Evolutionary conservation across 441 rosid species (phyloP).

Genomic region (Kokia cookei): DNA sequence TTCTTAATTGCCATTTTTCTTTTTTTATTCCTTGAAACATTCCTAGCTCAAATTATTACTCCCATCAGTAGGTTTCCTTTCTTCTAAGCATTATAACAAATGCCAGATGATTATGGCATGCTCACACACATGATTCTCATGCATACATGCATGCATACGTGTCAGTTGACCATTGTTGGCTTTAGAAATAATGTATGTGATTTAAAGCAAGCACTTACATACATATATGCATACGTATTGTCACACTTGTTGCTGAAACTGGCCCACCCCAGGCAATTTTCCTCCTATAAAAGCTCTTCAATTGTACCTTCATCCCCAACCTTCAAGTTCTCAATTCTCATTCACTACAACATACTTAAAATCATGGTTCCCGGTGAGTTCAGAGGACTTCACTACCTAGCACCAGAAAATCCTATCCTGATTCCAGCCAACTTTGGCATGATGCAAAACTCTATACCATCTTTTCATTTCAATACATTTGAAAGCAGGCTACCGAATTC

Average conservation of each 20-base stretch:
- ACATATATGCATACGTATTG: conserved; percentile 12
- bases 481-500: conserved; percentile 33
- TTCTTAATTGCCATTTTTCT: conserved; percentile 8
- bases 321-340: conserved; percentile 16
- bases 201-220: conserved; percentile 5
- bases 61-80: conserved; percentile 22
- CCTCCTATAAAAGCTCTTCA: conserved; percentile 51
- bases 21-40: conserved; percentile 6
- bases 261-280: conserved; percentile 27
- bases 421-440: conserved; percentile 31
- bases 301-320: conserved; percentile 21
- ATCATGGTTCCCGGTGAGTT: conserved; percentile 53
- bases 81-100: conserved; percentile 17
- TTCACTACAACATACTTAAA: conserved; percentile 13
- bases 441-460: conserved; percentile 24
- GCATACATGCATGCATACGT: neutral
- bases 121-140: neutral
- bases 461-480: conserved; percentile 39
- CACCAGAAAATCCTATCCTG: conserved; percentile 35
- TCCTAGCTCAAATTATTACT: conserved; percentile 22
- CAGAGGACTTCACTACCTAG: conserved; percentile 40
- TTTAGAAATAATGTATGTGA: neutral
- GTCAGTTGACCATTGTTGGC: neutral
- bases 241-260: conserved; percentile 18
- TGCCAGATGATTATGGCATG: conserved; percentile 21